Evolutionary conservation across 257 asterid species (phyloP), one percentile per base, ranked within the genome.

Genomic region (Gardenia jasminoides): DNA sequence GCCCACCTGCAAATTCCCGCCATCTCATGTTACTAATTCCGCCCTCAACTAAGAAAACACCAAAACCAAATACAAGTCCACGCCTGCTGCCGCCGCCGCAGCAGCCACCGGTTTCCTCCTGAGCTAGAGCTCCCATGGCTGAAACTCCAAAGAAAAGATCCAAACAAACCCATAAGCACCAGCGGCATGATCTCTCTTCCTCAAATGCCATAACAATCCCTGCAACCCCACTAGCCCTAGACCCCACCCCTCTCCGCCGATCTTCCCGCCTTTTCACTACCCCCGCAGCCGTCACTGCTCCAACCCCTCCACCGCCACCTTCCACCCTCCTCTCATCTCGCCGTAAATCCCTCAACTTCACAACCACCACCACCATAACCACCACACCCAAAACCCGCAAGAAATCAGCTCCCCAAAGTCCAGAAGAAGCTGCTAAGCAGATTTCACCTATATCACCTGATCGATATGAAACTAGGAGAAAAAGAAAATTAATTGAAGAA

Each of bases 381-480:
- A 62, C 83, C 54, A 5, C 50, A 43, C 54, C 67, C 56, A 80
- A 44, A 16, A 81, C 80, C 72, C n/a, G 78, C 24, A 28, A 58
- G 62, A 79, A 66, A 47, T 48, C 73, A 19, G 28, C 50, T 19
- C 31, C 44, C 17, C 73, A 83, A 69, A 67, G 3, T 22, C 26
- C 39, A 62, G 58, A 78, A 81, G 82, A 31, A 73, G 86, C 70
- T 50, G 80, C 88, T 0, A 44, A 75, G 47, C 67, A 86, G 31
- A 71, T 88, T 0, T 59, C 84, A 43, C 96, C 97, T 10, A 61
- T 80, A 10, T 87, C 97, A 1, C 97, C 94, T 0, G 89, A 78
- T 43, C 88, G 86, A 65, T 69, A 81, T 41, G 92, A 90, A 76
- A 70, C 89, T n/a, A 88, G 74, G 83, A 76, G 85, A 79, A 92